These are phyloP conservation scores for Aspergillus phoenicis DNA, from an alignment of 2,329 filamentous ascomycete species.

Conservation along the genomic window DNA sequence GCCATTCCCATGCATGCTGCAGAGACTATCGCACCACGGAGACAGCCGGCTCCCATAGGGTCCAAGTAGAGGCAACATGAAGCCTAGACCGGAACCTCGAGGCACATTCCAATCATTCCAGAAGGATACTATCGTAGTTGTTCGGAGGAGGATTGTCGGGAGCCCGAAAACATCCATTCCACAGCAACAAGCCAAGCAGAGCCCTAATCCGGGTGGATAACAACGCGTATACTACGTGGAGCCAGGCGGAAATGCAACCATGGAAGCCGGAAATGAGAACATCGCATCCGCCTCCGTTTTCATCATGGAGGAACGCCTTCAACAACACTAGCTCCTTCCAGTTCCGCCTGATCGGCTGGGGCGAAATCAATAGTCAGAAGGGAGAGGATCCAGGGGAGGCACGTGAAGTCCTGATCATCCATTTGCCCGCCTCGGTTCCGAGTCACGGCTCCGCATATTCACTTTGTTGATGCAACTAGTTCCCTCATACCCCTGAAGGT, in stretches of 20 bases:
- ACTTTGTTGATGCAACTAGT: too few relatives aligned
- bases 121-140: neutral
- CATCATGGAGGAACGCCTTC: too few relatives aligned
- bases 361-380: neutral
- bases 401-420: neutral
- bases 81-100: neutral
- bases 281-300: too few relatives aligned
- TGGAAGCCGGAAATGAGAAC: too few relatives aligned
- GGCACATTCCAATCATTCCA: neutral
- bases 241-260: too few relatives aligned
- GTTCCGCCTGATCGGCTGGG: too few relatives aligned
- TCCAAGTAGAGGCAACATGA: neutral
- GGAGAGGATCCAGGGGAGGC: neutral
- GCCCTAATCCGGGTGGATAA: too few relatives aligned
- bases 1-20: neutral
- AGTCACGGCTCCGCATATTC: neutral
- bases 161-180: too few relatives aligned
- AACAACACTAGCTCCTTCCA: neutral
- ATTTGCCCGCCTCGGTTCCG: neutral
- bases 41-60: neutral
- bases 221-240: too few relatives aligned
- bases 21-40: neutral
- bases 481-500: too few relatives aligned
- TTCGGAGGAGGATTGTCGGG: too few relatives aligned
- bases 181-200: too few relatives aligned